Base-by-base conservation (phyloP, 1,284 basidiomycete genomes). In the Lentinula novae-zelandiae region DNA sequence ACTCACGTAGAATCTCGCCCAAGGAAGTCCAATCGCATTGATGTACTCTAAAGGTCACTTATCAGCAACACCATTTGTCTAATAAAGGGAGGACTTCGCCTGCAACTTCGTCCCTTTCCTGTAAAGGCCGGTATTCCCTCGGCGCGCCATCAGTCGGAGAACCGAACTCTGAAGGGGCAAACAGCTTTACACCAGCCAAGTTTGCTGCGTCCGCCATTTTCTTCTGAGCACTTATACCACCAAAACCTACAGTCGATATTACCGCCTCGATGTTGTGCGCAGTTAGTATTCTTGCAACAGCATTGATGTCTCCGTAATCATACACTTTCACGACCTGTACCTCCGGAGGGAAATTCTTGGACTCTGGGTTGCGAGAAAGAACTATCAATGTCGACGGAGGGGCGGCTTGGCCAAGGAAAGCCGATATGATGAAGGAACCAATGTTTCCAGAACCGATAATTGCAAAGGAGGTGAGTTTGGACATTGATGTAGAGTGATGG, bases 141-240 rank as follows among this genome's bases (percentile, higher is more conserved):
- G 49, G 48, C 56, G 56, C 58, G 2, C 64, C 66, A 8, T 63
- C 63, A 2, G 68, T 67, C 9, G 67, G 63, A 36, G 65, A 53
- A 15, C 66, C 67, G 38, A 65, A 68, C 55, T 68, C 67, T 5
- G 64, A 65, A 42, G 70, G 72, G 2, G 68, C 68, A 54, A 73
- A 74, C 1, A 72, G 60, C 60, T 67, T 63, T 33, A 70, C 69
- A 9, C 68, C 69, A 1, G 70, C 70, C 20, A 55, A 59, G 55
- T 67, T 69, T 3, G 72, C 69, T 0, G 70, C 68, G 5, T 65
- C 58, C 8, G 69, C 70, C 33, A 73, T 50, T 2, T 50, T 13
- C 10, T 55, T 62, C 54, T 73, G 71, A 4, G 63, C 1, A 52
- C 44, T 34, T 42, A 66, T 59, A n/a, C 65, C 53, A 42, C 63